Evolutionary conservation across 495 filamentous ascomycete genomes (phyloP).

Genomic region (Jackrogersella multiformis): DNA sequence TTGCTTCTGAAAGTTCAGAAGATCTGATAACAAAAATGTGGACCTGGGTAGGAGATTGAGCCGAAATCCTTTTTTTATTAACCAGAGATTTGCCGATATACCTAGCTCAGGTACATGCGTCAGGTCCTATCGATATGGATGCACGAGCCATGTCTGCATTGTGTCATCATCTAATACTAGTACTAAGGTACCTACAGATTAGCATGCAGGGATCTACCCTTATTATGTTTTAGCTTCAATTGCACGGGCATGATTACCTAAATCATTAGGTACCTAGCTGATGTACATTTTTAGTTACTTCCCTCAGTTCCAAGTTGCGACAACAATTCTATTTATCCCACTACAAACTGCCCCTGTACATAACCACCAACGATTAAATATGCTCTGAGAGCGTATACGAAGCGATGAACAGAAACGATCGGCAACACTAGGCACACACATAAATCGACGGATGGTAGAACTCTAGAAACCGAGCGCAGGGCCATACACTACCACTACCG

Average conservation of each 20-base stretch:
- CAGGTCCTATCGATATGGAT: not conserved
- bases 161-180: conserved; percentile 17
- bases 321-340: not conserved
- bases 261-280: not conserved
- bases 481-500: conserved; percentile 29
- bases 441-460: conserved; percentile 21
- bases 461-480: conserved; percentile 8
- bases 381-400: conserved; percentile 7
- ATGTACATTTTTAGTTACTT: no score
- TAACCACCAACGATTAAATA: not conserved
- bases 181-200: no score
- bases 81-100: conserved; percentile 34
- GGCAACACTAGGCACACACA: not conserved
- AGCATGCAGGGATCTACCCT: not conserved
- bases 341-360: not conserved
- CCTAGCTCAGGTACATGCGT: conserved; percentile 20
- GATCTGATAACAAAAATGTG: conserved; percentile 42
- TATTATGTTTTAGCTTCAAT: not conserved
- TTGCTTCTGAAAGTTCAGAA: conserved; percentile 46
- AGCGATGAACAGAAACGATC: not conserved
- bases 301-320: not conserved
- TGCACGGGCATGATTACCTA: not conserved
- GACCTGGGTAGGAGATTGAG: conserved; percentile 24
- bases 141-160: not conserved
- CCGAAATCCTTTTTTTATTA: conserved; percentile 29